Evolutionary conservation across 495 filamentous ascomycete species (phyloP).

Genomic region (Aspergillus hancockii): DNA sequence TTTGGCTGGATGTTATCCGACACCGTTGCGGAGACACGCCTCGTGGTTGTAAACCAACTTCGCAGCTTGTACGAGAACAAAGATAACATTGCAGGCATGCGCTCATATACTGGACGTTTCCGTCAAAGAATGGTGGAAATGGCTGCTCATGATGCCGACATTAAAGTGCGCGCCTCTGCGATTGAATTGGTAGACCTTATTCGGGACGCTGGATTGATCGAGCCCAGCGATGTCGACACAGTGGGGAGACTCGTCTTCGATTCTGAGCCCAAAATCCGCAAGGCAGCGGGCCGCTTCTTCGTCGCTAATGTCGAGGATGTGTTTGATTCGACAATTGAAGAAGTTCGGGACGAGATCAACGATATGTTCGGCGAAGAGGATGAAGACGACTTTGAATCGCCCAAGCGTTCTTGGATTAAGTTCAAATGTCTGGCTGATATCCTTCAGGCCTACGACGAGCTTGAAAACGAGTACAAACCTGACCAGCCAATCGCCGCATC

Average conservation of each 20-base stretch:
- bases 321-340: conserved; percentile 77
- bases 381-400: conserved; percentile 71
- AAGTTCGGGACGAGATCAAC: conserved; percentile 79
- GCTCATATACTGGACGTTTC: conserved; percentile 89
- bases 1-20: conserved; percentile 94
- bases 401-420: conserved; percentile 81
- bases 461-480: conserved; percentile 48
- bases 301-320: conserved; percentile 79
- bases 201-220: conserved; percentile 80
- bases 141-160: conserved; percentile 77
- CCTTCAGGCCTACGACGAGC: conserved; percentile 72
- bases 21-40: conserved; percentile 61
- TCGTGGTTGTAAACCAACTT: conserved; percentile 81
- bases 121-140: conserved; percentile 89
- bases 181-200: conserved; percentile 80
- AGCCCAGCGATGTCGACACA: conserved; percentile 85
- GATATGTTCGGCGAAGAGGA: conserved; percentile 62
- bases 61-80: conserved; percentile 70
- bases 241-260: conserved; percentile 87
- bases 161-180: conserved; percentile 71
- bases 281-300: conserved; percentile 87
- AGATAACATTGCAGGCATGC: conserved; percentile 73
- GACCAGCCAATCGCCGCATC: conserved; percentile 25
- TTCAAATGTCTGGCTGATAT: conserved; percentile 87
- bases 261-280: conserved; percentile 76